Evolutionary conservation across 768 basidiomycete genomes (phyloP).

Genomic region (Auricularia auricula-judae): DNA sequence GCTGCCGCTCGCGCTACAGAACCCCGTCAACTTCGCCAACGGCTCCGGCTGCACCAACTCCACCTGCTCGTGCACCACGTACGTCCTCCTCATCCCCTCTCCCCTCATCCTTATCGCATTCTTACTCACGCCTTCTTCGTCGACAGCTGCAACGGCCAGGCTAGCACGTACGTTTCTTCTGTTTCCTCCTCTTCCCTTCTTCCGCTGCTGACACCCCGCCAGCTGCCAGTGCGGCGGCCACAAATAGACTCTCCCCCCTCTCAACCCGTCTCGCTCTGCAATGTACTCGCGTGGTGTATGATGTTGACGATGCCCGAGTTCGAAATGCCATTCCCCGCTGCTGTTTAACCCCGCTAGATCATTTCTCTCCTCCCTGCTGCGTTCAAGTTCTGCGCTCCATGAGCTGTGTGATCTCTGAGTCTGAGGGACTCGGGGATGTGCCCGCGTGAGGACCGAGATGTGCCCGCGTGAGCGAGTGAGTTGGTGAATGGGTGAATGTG

Average conservation of each 20-base stretch:
- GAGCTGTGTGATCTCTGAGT: too few relatives aligned
- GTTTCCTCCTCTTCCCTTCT: not conserved
- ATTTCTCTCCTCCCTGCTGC: too few relatives aligned
- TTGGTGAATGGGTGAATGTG: too few relatives aligned
- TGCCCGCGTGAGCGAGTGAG: too few relatives aligned
- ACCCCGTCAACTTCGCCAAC: not conserved
- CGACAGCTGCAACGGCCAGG: not conserved
- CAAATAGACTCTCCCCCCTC: not conserved
- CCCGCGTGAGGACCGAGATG: too few relatives aligned
- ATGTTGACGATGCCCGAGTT: too few relatives aligned
- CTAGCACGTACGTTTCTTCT: not conserved
- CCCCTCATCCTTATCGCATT: conserved; percentile 1
- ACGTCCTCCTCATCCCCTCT: conserved; percentile 6
- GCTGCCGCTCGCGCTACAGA: not conserved
- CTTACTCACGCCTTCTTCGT: not conserved
- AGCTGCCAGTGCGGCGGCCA: not conserved
- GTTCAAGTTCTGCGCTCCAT: too few relatives aligned
- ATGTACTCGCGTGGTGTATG: too few relatives aligned
- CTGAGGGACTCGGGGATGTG: too few relatives aligned
- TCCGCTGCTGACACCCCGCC: not conserved
- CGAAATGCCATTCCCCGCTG: too few relatives aligned
- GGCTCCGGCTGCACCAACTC: conserved; percentile 11
- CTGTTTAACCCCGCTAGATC: too few relatives aligned
- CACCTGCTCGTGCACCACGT: conserved; percentile 12
- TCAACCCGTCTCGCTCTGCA: too few relatives aligned